Evolutionary conservation across 1,139 yeast genomes (phyloP), one percentile per base, ranked within the genome.

Genomic region (Pichia terricola): DNA sequence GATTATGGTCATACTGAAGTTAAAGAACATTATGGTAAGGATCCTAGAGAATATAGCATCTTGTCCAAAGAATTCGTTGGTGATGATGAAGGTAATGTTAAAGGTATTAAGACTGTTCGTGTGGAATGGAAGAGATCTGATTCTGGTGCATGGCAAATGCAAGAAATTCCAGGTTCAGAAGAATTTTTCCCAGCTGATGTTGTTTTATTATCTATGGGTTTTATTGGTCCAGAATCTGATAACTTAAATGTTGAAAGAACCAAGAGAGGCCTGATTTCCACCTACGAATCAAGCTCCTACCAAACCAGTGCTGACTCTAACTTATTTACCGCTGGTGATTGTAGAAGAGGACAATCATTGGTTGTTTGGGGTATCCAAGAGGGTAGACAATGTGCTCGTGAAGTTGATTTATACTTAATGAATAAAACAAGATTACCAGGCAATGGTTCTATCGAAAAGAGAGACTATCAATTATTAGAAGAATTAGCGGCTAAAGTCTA

Each of bases 331-430:
- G 96, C 96, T 42, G 98, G 98, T 68, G 98, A 91, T 67, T 91
- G 97, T 70, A 83, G 98, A 72, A 82, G 98, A 68, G 98, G 98
- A 33, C 98, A 91, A 71, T 87, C 96, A 4, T 77, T 91, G 64
- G 94, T 91, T 63, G 98, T 91, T 47, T 91, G 98, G 97, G 98
- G 97, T 69, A 91, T 91, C 57, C 97, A 91, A 69, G 98, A 91
- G 69, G 98, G 98, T 56, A 81, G 97, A 70, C 96, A 91, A 67
- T 86, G 96, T 75, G 98, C 98, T 36, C 77, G 96, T 56, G 89
- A 86, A 58, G 94, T 91, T 50, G 98, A 91, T 61, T 66, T 71
- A 56, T 84, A 65, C 64, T 72, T 91, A 64, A 79, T 80, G 79
- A 88, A 91, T 33, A 66, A 75, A 50, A 75, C 95, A 34, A 75